These are phyloP conservation scores for Tuber umbilicatum DNA, from an alignment of 495 filamentous ascomycete species.

Conservation along the genomic window DNA sequence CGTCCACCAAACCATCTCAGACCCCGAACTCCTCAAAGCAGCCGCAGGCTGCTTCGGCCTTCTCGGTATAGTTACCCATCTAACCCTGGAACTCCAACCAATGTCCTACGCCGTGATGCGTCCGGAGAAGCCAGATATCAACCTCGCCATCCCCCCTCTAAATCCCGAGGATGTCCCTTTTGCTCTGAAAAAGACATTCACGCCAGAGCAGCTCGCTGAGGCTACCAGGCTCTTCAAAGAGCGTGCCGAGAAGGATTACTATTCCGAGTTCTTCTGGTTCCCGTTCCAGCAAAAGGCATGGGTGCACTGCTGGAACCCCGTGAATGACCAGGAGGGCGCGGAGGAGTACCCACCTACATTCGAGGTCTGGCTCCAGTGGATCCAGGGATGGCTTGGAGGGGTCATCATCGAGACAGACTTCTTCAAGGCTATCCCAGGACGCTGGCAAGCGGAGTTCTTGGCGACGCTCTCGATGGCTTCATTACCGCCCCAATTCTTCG, in stretches of 20 bases:
- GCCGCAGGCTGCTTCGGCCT: slow-evolving; percentile 52
- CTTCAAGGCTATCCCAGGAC: slow-evolving; percentile 44
- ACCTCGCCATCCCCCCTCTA: slow-evolving; percentile 48
- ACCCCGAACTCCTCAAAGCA: slow-evolving; percentile 45
- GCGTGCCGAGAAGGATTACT: slow-evolving; percentile 46
- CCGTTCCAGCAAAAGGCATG: slow-evolving; percentile 48
- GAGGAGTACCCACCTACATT: slow-evolving; percentile 44
- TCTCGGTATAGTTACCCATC: slow-evolving; percentile 50
- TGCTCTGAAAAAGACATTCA: slow-evolving; percentile 40
- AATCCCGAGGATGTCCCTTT: slow-evolving; percentile 44
- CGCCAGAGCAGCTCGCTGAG: slow-evolving; percentile 34
- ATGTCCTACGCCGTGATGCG: slow-evolving; percentile 50
- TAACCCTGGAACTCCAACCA: slow-evolving; percentile 50
- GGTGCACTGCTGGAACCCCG: slow-evolving; percentile 48
- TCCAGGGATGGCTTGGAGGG: slow-evolving; percentile 44
- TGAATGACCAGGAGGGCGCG: slow-evolving; percentile 35
- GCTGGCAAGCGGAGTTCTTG: slow-evolving; percentile 42
- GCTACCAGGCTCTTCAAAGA: slow-evolving; percentile 42
- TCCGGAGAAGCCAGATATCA: slow-evolving; percentile 46
- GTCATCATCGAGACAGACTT: slow-evolving; percentile 41
- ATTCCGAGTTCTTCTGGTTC: slow-evolving; percentile 51
- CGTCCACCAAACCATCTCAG: slow-evolving; percentile 44
- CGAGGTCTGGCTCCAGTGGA: slow-evolving; percentile 46
- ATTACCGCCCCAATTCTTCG: slow-evolving; percentile 43
- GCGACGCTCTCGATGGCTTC: slow-evolving; percentile 44